These are phyloP conservation scores for Taphrina sp. DNA, from an alignment of 1,139 yeast species.

Conservation along the genomic window DNA sequence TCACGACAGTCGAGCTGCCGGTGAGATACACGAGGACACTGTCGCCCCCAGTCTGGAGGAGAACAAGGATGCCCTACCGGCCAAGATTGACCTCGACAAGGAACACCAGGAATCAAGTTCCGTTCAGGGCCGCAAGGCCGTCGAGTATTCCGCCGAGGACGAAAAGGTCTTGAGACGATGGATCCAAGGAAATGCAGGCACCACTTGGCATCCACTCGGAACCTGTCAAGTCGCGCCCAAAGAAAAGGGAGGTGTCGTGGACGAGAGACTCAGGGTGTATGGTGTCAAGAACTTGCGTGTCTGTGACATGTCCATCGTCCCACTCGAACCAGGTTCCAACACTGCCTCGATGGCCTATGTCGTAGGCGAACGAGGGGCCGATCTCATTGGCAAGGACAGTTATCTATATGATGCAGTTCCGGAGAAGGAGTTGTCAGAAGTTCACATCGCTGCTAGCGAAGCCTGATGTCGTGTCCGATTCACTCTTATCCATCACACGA, in stretches of 20 bases:
- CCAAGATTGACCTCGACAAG: conserved; percentile 4
- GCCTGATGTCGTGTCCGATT: no score
- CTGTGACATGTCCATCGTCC: conserved; percentile 19
- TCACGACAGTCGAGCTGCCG: background rate
- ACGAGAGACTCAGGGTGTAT: conserved; percentile 13
- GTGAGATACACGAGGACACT: background rate
- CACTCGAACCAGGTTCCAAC: conserved; percentile 15
- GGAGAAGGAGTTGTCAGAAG: conserved; percentile 6
- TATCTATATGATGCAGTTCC: conserved; percentile 8
- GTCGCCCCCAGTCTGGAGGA: conserved; percentile 1
- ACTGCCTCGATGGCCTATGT: conserved; percentile 13
- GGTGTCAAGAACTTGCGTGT: conserved; percentile 27
- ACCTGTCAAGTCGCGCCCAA: conserved; percentile 12
- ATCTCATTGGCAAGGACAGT: background rate
- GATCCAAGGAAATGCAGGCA: conserved; percentile 6
- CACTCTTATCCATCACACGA: no score
- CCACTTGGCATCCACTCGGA: conserved; percentile 27
- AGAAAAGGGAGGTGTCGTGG: conserved; percentile 26
- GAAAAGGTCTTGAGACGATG: background rate
- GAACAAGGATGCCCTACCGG: background rate
- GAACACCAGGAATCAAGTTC: background rate
- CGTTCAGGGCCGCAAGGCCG: background rate
- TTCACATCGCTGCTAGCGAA: conserved; percentile 1
- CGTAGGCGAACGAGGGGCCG: conserved; percentile 19
- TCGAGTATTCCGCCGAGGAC: conserved; percentile 5